Evolutionary conservation across 768 basidiomycete species (phyloP), one percentile per base, ranked within the genome.

Genomic region (Lanmaoa pseudosensibilis): DNA sequence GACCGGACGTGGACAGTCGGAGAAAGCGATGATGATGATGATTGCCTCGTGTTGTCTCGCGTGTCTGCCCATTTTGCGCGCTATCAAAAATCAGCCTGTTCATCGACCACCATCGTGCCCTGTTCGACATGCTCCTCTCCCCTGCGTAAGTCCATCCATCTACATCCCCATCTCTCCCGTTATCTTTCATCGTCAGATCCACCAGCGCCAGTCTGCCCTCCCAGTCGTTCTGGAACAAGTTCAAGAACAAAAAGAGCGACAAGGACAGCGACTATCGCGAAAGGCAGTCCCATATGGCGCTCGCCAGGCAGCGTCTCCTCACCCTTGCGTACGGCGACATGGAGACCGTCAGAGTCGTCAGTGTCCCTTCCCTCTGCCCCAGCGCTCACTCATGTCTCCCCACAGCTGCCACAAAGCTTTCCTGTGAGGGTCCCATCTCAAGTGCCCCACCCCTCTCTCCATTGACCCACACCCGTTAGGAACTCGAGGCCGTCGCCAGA

Each of bases 311-410:
- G 62, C 83, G 88, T 57, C 82, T 91, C 61, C 79, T 94, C 63
- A 94, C 92, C 56, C 83, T 94, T 55, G 85, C 83, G 10, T 90
- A 86, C 70, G 88, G 79, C 52, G 92, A 93, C 38, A 90, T 92
- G 86, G 92, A 94, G 74, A 93, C 92, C 9, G 80, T 94, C 56
- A 80, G 86, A 60, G 83, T 88, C 78, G 88, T 73, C 47, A 50
- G 70, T 63, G 18, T 48, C 21, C 52, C 46, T 47, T 58, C 21
- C 46, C 36, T 56, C 52, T 54, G 4, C 52, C 58, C 41, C 19
- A 37, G 0, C 45, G 11, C 32, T 9, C 46, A 3, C 56, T 54
- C 53, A 52, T 61, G 36, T 37, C 36, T 23, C 10, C 37, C 47
- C 43, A 23, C 59, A 92, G 88, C 80, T 94, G 19, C 92, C 92